Percentiles rank a stretch among this genome's conserved stretches.
Evolutionary conservation across 2,329 filamentous ascomycete genomes (phyloP).

Genomic region (Cytospora mali): DNA sequence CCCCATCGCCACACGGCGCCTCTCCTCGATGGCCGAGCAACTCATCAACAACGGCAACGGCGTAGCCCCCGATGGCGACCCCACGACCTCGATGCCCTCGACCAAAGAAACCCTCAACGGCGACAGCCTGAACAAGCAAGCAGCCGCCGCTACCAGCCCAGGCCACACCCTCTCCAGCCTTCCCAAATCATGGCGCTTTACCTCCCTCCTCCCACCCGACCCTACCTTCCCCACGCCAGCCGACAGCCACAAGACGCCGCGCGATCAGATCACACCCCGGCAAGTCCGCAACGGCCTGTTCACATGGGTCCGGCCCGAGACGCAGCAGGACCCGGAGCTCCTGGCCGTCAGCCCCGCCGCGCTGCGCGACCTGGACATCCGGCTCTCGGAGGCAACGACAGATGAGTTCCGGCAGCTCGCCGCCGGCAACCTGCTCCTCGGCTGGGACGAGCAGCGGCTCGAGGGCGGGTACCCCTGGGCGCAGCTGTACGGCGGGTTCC

Average conservation of each 20-base stretch:
- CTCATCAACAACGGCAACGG: slow-evolving; percentile 25
- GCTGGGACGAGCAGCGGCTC: slow-evolving; percentile 68
- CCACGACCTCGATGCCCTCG: slow-evolving; percentile 6
- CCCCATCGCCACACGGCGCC: slow-evolving; percentile 1
- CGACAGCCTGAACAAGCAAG: slow-evolving; percentile 18
- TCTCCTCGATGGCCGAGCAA: slow-evolving; percentile 23
- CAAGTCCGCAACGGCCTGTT: slow-evolving; percentile 84
- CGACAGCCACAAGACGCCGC: slow-evolving; percentile 77
- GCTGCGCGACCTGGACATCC: slow-evolving; percentile 78
- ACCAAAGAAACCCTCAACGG: slow-evolving; percentile 5
- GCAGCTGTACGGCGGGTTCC: slow-evolving; percentile 90
- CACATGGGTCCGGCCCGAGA: slow-evolving; percentile 86
- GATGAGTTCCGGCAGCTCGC: slow-evolving; percentile 77
- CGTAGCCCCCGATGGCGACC: slow-evolving; percentile 2
- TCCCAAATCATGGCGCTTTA: slow-evolving; percentile 68
- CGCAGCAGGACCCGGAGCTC: slow-evolving; percentile 72
- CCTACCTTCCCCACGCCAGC: slow-evolving; percentile 76
- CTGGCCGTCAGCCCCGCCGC: slow-evolving; percentile 79
- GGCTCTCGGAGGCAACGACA: slow-evolving; percentile 65
- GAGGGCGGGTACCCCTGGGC: slow-evolving; percentile 92
- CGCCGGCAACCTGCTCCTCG: slow-evolving; percentile 80
- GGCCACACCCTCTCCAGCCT: slow-evolving; percentile 53
- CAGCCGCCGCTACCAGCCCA: slow-evolving; percentile 32
- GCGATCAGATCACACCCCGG: slow-evolving; percentile 75
- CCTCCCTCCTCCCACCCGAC: slow-evolving; percentile 73